phyloP scores from a whole-genome alignment of 2,329 filamentous ascomycete species.

The Monosporascus sp. region DNA sequence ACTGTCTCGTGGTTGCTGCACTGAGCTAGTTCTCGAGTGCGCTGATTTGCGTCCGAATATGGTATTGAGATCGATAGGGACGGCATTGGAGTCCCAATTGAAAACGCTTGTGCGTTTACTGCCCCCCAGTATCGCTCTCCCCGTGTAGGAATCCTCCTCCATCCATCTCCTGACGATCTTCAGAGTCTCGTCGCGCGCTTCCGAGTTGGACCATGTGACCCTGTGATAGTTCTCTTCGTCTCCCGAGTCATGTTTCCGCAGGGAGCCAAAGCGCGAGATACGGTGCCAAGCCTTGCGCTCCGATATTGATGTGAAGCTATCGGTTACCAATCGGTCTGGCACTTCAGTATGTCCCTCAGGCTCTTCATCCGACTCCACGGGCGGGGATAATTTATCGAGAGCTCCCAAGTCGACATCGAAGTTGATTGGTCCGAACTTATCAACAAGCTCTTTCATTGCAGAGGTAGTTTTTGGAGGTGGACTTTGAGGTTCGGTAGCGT shows the following conservation, averaged over 20 bases:
- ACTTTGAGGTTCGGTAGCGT: neutral
- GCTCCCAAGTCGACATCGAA: conserved; percentile 17
- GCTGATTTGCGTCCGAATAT: conserved; percentile 34
- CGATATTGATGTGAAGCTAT: conserved; percentile 48
- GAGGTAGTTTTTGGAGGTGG: conserved; percentile 1
- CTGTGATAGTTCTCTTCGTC: conserved; percentile 56
- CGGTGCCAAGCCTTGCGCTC: conserved; percentile 63
- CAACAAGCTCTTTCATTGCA: conserved; percentile 14
- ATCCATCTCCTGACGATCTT: conserved; percentile 60
- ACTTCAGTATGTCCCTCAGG: conserved; percentile 24
- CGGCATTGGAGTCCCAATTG: conserved; percentile 53
- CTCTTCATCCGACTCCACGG: conserved; percentile 6
- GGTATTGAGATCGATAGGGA: conserved; percentile 43
- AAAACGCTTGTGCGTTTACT: conserved; percentile 45
- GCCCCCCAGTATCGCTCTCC: conserved; percentile 41
- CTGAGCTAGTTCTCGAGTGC: conserved; percentile 20
- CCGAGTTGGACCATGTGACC: conserved; percentile 52
- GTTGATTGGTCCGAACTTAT: conserved; percentile 22
- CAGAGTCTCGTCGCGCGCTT: conserved; percentile 47
- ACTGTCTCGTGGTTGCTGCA: conserved; percentile 10
- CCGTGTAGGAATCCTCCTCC: conserved; percentile 56
- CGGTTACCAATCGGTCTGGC: conserved; percentile 41
- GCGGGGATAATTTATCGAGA: conserved; percentile 28
- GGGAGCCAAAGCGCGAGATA: conserved; percentile 54
- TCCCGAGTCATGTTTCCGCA: conserved; percentile 49